phyloP scores from a whole-genome alignment of 768 basidiomycete species.

The Candolleomyces eurysporus region DNA sequence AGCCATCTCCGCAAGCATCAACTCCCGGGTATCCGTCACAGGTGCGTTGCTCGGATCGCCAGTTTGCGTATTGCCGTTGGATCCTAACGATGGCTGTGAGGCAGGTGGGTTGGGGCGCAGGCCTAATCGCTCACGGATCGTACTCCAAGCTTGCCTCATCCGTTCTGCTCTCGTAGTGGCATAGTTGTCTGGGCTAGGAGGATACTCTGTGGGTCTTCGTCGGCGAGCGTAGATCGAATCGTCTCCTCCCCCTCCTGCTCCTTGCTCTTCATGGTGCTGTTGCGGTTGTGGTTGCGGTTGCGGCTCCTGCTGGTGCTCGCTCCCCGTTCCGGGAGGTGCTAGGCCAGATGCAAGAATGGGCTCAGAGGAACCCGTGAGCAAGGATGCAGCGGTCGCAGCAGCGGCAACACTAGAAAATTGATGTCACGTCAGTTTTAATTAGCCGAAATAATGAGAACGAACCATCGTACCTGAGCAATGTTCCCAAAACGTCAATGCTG shows the following conservation, averaged over 20 bases:
- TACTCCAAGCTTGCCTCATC: slow-evolving; percentile 66
- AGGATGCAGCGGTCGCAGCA: slow-evolving; percentile 87
- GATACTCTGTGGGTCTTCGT: too few species aligned
- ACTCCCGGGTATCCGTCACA: slow-evolving; percentile 55
- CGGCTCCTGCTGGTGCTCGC: background rate
- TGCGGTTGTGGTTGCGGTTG: background rate
- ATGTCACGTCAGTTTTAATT: background rate
- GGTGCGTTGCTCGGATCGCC: slow-evolving; percentile 4
- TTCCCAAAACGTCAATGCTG: slow-evolving; percentile 81
- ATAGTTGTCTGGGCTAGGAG: background rate
- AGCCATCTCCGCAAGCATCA: slow-evolving; percentile 80
- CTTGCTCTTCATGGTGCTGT: background rate
- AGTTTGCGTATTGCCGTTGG: background rate
- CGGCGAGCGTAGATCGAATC: background rate
- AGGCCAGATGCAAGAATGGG: slow-evolving; percentile 60
- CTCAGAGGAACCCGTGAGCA: slow-evolving; percentile 70
- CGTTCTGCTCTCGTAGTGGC: slow-evolving; percentile 39
- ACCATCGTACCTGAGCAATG: slow-evolving; percentile 62
- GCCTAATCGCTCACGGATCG: slow-evolving; percentile 66
- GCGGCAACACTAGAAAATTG: slow-evolving; percentile 66
- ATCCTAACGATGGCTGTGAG: background rate
- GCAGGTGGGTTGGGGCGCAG: slow-evolving; percentile 32
- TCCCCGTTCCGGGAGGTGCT: slow-evolving; percentile 29
- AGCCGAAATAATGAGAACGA: background rate
- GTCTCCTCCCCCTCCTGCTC: background rate